A percentile compares a stretch with the other conserved stretches of the same genome.
phyloP scores from a whole-genome alignment of 78 protist species.

The Capsaspora owczarzaki region DNA sequence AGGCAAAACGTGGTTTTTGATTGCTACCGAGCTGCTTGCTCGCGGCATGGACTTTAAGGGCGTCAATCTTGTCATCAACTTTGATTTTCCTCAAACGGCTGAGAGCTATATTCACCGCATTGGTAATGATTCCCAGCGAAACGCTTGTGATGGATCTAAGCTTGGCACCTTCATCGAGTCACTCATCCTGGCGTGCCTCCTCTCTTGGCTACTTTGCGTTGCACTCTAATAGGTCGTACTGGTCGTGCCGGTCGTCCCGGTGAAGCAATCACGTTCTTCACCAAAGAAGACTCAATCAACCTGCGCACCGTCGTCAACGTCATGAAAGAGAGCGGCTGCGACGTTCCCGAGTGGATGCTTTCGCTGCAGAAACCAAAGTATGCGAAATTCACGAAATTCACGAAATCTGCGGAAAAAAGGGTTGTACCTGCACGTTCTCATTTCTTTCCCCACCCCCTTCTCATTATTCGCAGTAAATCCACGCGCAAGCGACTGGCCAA shows the following conservation, averaged over 20 bases:
- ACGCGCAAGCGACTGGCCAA: not conserved
- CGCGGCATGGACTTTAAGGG: conserved; percentile 96
- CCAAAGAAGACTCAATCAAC: conserved; percentile 48
- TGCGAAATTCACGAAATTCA: not conserved
- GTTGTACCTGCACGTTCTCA: no score
- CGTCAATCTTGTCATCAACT: conserved; percentile 80
- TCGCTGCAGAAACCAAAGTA: not conserved
- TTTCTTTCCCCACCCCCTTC: no score
- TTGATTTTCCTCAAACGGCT: conserved; percentile 80
- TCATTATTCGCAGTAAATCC: not conserved
- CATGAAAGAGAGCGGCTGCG: conserved; percentile 11
- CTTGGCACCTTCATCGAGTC: no score
- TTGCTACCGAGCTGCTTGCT: conserved; percentile 89
- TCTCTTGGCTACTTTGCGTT: not conserved
- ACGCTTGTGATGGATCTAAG: no score
- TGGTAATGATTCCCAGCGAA: no score
- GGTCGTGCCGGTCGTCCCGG: conserved; percentile 89
- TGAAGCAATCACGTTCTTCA: conserved; percentile 77
- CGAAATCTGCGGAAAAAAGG: not conserved
- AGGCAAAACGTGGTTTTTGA: conserved; percentile 81
- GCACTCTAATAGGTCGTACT: conserved; percentile 72
- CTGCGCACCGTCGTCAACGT: conserved; percentile 29
- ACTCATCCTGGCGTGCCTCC: not conserved
- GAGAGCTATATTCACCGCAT: conserved; percentile 53
- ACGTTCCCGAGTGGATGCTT: conserved; percentile 30